These are phyloP conservation scores for Xylaria telfairii DNA, from an alignment of 495 filamentous ascomycete species.

Conservation along the genomic window DNA sequence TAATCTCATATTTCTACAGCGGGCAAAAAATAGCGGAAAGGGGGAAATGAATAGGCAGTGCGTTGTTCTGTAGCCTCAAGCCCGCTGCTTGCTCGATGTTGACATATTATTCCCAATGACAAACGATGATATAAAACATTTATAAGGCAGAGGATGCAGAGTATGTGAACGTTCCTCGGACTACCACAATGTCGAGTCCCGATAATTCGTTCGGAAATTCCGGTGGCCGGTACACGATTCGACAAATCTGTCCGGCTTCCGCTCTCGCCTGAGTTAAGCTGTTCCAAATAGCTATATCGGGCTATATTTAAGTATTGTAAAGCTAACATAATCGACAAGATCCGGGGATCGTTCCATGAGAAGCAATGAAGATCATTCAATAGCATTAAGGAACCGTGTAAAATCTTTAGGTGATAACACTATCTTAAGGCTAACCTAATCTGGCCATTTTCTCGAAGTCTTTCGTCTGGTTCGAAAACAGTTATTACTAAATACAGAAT, in stretches of 20 bases:
- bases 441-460: not conserved
- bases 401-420: not conserved
- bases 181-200: not conserved
- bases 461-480: not conserved
- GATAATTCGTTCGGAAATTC: not conserved
- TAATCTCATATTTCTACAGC: not conserved
- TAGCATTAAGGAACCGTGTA: not conserved
- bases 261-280: not conserved
- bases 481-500: not conserved
- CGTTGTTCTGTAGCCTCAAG: not conserved
- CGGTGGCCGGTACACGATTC: not conserved
- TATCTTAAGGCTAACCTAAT: not conserved
- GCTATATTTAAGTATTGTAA: not conserved
- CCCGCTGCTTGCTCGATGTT: not conserved
- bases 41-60: not conserved
- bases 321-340: not conserved
- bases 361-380: not conserved
- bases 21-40: not conserved
- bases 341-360: not conserved
- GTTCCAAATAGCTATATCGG: not conserved
- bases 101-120: not conserved
- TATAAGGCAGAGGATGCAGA: not conserved
- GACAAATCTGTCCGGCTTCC: not conserved
- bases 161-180: not conserved
- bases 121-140: not conserved